Evolutionary conservation across 2,329 filamentous ascomycete genomes (phyloP).

Genomic region (Colletotrichum liriopes): DNA sequence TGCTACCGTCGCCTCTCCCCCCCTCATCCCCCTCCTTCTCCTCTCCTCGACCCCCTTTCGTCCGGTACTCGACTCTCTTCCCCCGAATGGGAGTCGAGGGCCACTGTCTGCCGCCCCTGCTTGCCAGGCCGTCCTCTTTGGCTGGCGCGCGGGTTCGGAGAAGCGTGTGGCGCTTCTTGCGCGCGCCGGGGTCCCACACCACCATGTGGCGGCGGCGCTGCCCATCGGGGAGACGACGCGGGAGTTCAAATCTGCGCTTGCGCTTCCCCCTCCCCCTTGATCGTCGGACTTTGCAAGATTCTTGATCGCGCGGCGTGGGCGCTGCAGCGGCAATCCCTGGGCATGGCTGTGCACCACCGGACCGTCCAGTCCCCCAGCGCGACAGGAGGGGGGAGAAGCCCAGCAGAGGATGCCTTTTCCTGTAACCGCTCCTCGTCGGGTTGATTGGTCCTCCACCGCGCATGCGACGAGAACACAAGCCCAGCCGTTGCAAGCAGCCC

Average conservation of each 20-base stretch:
- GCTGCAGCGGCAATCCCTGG: background rate
- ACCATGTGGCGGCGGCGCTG: background rate
- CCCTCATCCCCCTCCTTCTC: no score
- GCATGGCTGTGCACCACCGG: background rate
- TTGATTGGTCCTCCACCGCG: no score
- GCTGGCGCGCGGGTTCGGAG: slow-evolving; percentile 18
- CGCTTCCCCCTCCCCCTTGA: background rate
- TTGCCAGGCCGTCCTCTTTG: slow-evolving; percentile 12
- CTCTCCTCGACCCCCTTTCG: background rate
- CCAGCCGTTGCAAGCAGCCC: background rate
- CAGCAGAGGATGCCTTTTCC: background rate
- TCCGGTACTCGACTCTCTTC: background rate
- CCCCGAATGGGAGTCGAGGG: slow-evolving; percentile 31
- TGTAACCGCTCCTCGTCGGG: background rate
- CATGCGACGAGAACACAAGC: background rate
- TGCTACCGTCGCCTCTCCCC: background rate
- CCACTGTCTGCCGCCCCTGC: slow-evolving; percentile 23
- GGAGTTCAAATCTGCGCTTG: background rate
- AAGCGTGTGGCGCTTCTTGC: background rate
- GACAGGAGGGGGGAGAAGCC: background rate
- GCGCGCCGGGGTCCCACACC: background rate
- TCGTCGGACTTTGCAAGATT: slow-evolving; percentile 22
- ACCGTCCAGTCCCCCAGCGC: background rate
- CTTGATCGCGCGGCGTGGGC: no score
- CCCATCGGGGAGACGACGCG: background rate